These are phyloP conservation scores for Globisporangium iwayamae DNA, from an alignment of 352 stramenopile species.

Conservation along the genomic window DNA sequence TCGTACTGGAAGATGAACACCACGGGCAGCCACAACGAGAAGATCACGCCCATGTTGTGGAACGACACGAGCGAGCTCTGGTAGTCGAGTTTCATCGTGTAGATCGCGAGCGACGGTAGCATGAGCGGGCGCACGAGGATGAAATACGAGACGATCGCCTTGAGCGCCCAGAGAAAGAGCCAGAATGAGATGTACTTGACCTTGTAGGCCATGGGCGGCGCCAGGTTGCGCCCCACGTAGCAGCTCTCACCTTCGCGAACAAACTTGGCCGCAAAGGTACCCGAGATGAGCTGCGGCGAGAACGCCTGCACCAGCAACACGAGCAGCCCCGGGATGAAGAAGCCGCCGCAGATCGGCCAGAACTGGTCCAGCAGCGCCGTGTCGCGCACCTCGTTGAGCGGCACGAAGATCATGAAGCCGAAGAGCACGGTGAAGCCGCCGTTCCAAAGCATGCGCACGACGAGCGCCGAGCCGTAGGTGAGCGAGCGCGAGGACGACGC, in stretches of 20 bases:
- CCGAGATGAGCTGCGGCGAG: slow-evolving; percentile 43
- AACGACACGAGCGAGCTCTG: slow-evolving; percentile 67
- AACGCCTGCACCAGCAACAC: slow-evolving; percentile 52
- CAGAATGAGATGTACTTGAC: slow-evolving; percentile 70
- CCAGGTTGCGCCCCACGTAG: slow-evolving; percentile 69
- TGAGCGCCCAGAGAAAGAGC: slow-evolving; percentile 51
- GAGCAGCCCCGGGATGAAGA: slow-evolving; percentile 44
- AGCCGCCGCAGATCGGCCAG: slow-evolving; percentile 36
- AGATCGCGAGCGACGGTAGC: slow-evolving; percentile 65
- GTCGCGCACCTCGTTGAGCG: slow-evolving; percentile 41
- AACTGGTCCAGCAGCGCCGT: slow-evolving; percentile 43
- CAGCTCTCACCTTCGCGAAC: slow-evolving; percentile 67
- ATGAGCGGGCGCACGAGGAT: slow-evolving; percentile 62
- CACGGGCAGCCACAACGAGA: slow-evolving; percentile 62
- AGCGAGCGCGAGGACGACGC: slow-evolving; percentile 52
- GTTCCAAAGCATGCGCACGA: slow-evolving; percentile 58
- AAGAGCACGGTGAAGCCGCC: slow-evolving; percentile 53
- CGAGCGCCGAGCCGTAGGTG: slow-evolving; percentile 51
- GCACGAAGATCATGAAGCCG: slow-evolving; percentile 58
- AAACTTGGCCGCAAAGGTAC: slow-evolving; percentile 67
- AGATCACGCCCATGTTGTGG: slow-evolving; percentile 68
- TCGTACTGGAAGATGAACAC: slow-evolving; percentile 80
- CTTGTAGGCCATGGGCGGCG: slow-evolving; percentile 47
- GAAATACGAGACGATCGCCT: slow-evolving; percentile 63
- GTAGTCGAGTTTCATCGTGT: slow-evolving; percentile 67